Evolutionary conservation across 31 red algal genomes (phyloP).

Genomic region (Asparagopsis taxiformis): DNA sequence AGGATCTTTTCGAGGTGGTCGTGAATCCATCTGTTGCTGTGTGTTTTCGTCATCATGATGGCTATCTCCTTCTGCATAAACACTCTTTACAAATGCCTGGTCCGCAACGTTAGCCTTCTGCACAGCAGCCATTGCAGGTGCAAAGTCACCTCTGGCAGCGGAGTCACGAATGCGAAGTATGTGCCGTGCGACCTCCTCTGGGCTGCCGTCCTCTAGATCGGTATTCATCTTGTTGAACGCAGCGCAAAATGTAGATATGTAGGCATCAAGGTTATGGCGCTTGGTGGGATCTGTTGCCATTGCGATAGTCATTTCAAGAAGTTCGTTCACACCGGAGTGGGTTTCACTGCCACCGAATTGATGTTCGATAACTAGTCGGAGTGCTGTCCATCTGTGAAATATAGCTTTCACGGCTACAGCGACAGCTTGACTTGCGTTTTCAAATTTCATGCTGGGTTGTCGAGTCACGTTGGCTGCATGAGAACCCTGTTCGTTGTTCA

Average conservation of each 20-base stretch:
- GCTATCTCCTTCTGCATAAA: slow-evolving; percentile 7
- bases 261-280: slow-evolving; percentile 29
- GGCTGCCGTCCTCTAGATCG: slow-evolving; percentile 75
- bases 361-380: slow-evolving; percentile 42
- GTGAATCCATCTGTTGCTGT: neutral
- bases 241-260: slow-evolving; percentile 45
- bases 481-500: too few relatives aligned
- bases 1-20: neutral
- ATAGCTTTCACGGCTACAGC: slow-evolving; percentile 39
- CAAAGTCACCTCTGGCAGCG: slow-evolving; percentile 37
- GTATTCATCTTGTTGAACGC: slow-evolving; percentile 57
- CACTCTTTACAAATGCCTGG: neutral
- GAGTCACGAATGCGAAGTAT: slow-evolving; percentile 49
- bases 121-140: slow-evolving; percentile 25
- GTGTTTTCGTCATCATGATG: neutral
- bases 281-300: slow-evolving; percentile 33
- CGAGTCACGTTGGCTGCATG: too few relatives aligned
- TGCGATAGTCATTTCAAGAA: slow-evolving; percentile 35
- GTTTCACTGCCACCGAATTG: slow-evolving; percentile 41
- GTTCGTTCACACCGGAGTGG: slow-evolving; percentile 3
- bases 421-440: slow-evolving; percentile 39
- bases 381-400: slow-evolving; percentile 68
- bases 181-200: slow-evolving; percentile 46
- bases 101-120: neutral
- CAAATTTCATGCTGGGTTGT: slow-evolving; percentile 19